These are phyloP conservation scores for Pterocarpus macrocarpus DNA, from an alignment of 306 rosid genomes.

Conservation along the genomic window DNA sequence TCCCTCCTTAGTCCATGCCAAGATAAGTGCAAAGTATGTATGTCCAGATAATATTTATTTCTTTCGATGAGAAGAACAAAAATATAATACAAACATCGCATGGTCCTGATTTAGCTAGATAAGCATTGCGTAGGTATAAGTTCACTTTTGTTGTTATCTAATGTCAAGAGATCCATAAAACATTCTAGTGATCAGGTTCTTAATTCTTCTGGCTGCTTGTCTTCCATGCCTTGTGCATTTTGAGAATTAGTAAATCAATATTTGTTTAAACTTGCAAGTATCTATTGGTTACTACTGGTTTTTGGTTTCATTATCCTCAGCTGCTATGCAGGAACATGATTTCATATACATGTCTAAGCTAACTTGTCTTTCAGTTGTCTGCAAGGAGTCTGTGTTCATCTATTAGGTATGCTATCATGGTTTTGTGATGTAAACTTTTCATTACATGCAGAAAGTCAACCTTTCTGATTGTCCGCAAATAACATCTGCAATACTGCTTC, in stretches of 20 bases:
- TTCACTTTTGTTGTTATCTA: conserved; percentile 31
- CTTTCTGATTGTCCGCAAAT: conserved; percentile 84
- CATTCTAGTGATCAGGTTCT: conserved; percentile 21
- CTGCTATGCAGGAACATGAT: conserved; percentile 41
- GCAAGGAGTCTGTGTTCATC: conserved; percentile 22
- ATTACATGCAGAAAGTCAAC: conserved; percentile 73
- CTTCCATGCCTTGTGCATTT: conserved; percentile 43
- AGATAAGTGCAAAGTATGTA: conserved; percentile 3
- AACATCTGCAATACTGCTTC: conserved; percentile 62
- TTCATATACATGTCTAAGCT: conserved; percentile 24
- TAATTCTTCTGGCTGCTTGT: conserved; percentile 31
- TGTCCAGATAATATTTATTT: conserved; percentile 10
- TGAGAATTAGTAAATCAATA: conserved; percentile 25
- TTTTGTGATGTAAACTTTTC: conserved; percentile 45
- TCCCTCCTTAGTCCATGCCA: conserved; percentile 14
- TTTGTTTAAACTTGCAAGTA: conserved; percentile 14
- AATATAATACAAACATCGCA: background rate
- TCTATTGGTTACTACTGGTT: conserved; percentile 32
- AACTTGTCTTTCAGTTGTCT: conserved; percentile 40
- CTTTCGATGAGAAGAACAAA: conserved; percentile 15
- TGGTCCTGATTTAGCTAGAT: conserved; percentile 16
- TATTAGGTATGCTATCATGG: conserved; percentile 31
- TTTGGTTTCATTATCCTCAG: conserved; percentile 40
- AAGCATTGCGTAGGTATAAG: conserved; percentile 18
- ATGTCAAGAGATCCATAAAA: conserved; percentile 36